A percentile compares a stretch with the other conserved stretches of the same genome.
phyloP scores from a whole-genome alignment of 495 filamentous ascomycete species.

The Echria macrotheca region DNA sequence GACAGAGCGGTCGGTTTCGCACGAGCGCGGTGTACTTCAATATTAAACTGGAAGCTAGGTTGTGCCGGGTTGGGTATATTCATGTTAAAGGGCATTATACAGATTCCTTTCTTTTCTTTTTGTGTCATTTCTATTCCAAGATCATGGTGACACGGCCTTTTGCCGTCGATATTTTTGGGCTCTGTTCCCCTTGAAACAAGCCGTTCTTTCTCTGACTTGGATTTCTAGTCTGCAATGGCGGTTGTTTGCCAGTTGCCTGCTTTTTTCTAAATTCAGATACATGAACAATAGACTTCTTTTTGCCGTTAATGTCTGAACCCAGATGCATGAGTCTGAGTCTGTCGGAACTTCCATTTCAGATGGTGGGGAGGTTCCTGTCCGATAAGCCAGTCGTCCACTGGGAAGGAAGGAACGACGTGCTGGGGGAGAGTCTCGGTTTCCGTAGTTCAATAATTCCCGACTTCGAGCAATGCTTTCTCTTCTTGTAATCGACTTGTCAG shows the following conservation, averaged over 20 bases:
- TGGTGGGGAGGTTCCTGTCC: too few relatives aligned
- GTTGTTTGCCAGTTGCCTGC: neutral
- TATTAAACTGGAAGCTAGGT: constrained; percentile 26
- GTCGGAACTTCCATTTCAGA: too few relatives aligned
- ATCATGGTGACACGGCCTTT: neutral
- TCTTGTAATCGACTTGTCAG: neutral
- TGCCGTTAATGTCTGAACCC: too few relatives aligned
- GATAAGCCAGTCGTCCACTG: too few relatives aligned
- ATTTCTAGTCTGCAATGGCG: neutral
- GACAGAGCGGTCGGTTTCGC: constrained; percentile 32
- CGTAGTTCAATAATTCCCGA: too few relatives aligned
- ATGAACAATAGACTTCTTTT: constrained; percentile 7
- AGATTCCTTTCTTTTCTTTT: constrained; percentile 21
- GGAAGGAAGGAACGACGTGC: too few relatives aligned
- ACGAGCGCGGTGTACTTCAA: constrained; percentile 40
- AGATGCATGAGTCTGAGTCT: too few relatives aligned
- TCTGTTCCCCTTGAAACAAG: neutral
- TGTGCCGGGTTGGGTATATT: constrained; percentile 19
- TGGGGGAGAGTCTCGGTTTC: too few relatives aligned
- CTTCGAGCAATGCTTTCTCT: neutral
- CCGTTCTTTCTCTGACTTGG: constrained; percentile 2
- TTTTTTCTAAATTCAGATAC: constrained; percentile 6
- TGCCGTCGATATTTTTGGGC: constrained; percentile 2
- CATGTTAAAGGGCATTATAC: constrained; percentile 20
- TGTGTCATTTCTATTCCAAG: neutral